phyloP scores from a whole-genome alignment of 192 early-diverging fungal species.

The Gaertneriomyces sp. region DNA sequence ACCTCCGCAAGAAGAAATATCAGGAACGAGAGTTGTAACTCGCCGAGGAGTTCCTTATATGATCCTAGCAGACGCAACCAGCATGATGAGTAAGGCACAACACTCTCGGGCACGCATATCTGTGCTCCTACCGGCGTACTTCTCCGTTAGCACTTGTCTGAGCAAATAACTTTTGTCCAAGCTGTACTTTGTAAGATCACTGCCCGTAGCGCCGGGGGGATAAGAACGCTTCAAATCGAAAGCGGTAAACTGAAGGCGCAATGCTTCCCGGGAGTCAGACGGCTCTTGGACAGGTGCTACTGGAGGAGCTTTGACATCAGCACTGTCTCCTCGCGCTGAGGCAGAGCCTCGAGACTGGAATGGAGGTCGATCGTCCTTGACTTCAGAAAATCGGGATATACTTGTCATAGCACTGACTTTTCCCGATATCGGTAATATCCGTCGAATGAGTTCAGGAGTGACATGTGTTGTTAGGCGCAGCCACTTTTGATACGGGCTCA shows the following conservation, averaged over 20 bases:
- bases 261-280: background rate
- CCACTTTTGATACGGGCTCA: constrained; percentile 72
- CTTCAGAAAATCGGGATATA: constrained; percentile 62
- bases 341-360: too few species aligned
- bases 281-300: too few species aligned
- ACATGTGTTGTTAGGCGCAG: constrained; percentile 68
- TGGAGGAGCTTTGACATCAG: too few species aligned
- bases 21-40: constrained; percentile 79
- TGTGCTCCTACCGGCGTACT: constrained; percentile 13
- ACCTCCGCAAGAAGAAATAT: constrained; percentile 75
- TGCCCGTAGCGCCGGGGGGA: constrained; percentile 61
- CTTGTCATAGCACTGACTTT: constrained; percentile 49
- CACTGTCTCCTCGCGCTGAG: too few species aligned
- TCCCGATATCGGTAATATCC: constrained; percentile 44
- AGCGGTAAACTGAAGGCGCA: constrained; percentile 56
- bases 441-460: constrained; percentile 37
- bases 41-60: constrained; percentile 61
- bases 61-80: constrained; percentile 18
- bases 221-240: constrained; percentile 83
- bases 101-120: background rate
- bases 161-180: constrained; percentile 88
- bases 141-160: constrained; percentile 40
- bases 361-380: constrained; percentile 23
- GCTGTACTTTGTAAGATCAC: constrained; percentile 72
- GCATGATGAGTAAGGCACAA: too few species aligned